phyloP scores from a whole-genome alignment of 2,329 filamentous ascomycete species.

The Cytospora schulzeri region DNA sequence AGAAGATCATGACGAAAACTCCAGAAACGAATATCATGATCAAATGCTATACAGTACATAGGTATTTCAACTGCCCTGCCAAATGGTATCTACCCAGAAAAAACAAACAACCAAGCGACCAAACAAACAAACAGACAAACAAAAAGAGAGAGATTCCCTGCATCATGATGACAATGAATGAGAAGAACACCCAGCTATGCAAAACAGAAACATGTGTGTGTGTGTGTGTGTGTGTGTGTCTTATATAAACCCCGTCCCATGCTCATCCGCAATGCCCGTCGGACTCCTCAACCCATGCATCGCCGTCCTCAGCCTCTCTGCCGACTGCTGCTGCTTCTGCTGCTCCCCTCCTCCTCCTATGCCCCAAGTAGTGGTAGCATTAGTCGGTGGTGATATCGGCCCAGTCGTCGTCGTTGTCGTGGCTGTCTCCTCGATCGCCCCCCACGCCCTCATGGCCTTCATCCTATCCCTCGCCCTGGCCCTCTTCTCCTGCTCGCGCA shows the following conservation, averaged over 20 bases:
- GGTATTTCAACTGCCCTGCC: background rate
- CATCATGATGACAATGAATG: background rate
- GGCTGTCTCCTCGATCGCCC: conserved; percentile 7
- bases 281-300: conserved; percentile 30
- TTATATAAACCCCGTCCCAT: conserved; percentile 40
- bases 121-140: background rate
- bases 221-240: conserved; percentile 28
- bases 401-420: background rate
- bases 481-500: conserved; percentile 18
- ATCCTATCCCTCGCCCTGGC: conserved; percentile 12
- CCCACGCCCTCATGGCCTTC: conserved; percentile 15
- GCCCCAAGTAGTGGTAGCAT: background rate
- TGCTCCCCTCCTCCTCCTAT: background rate
- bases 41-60: background rate
- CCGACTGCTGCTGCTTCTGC: conserved; percentile 6
- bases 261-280: conserved; percentile 36
- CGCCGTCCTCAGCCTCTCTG: conserved; percentile 25
- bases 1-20: background rate
- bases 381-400: background rate
- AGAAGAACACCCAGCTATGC: conserved; percentile 8
- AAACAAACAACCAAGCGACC: background rate
- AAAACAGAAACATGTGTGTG: background rate
- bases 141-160: background rate
- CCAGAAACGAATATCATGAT: background rate
- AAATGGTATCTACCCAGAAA: conserved; percentile 19